Conservation (phyloP, 768 basidiomycete genomes). For the Boletus huronensis region DNA sequence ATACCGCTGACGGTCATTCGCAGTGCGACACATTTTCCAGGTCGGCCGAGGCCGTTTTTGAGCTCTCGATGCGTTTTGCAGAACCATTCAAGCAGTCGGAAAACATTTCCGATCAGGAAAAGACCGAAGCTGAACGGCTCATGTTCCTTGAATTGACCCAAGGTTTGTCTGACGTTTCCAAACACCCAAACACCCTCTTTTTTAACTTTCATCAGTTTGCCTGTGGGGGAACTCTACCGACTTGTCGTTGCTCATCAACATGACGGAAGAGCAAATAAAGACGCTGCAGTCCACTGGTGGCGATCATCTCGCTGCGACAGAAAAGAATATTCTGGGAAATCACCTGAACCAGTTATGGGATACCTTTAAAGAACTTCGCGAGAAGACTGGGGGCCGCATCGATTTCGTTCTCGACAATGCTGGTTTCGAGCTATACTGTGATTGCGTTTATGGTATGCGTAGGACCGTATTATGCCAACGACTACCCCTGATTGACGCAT, state of each 20-base stretch:
- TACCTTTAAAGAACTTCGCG: conserved; percentile 62
- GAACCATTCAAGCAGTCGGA: conserved; percentile 70
- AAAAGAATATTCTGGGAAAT: conserved; percentile 95
- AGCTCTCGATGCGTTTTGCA: conserved; percentile 87
- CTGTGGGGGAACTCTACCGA: conserved; percentile 98
- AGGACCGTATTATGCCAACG: neutral
- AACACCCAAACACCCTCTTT: neutral
- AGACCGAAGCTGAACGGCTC: conserved; percentile 65
- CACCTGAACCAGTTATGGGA: conserved; percentile 71
- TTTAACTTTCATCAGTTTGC: conserved; percentile 55
- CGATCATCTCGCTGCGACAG: conserved; percentile 91
- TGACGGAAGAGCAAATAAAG: conserved; percentile 97
- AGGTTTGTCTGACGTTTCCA: conserved; percentile 41
- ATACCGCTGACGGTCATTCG: conserved; percentile 4
- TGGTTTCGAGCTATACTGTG: conserved; percentile 81
- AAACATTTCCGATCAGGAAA: conserved; percentile 49
- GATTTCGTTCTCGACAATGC: conserved; percentile 87
- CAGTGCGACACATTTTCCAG: conserved; percentile 95
- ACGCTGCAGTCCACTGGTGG: conserved; percentile 94
- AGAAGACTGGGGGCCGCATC: conserved; percentile 69
- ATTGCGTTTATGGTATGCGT: conserved; percentile 74
- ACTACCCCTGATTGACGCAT: conserved; percentile 8
- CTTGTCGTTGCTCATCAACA: conserved; percentile 90
- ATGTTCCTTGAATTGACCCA: conserved; percentile 94
- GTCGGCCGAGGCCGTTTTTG: conserved; percentile 88